These are phyloP conservation scores for Calonectria pseudoreteaudii DNA, from an alignment of 2,329 filamentous ascomycete genomes.

Conservation along the genomic window DNA sequence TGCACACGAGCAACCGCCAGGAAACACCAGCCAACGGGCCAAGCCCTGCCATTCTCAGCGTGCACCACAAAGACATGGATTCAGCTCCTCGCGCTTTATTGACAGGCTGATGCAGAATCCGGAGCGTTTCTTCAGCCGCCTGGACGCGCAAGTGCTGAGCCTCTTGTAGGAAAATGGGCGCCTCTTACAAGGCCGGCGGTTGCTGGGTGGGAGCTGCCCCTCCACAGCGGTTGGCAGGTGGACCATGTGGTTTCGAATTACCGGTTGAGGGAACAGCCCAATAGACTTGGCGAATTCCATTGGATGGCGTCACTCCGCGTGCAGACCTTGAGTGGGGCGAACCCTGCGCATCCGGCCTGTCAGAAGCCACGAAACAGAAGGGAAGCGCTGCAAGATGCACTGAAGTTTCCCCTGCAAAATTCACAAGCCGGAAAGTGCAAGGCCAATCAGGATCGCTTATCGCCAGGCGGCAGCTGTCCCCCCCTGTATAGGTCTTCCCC, in stretches of 20 bases:
- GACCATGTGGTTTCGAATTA: conserved; percentile 16
- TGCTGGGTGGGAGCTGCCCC: conserved; percentile 27
- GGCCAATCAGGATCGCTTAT: conserved; percentile 9
- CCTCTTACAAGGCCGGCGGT: conserved; percentile 2
- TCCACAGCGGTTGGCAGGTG: conserved; percentile 37
- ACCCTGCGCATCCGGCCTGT: not conserved
- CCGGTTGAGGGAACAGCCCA: conserved; percentile 12
- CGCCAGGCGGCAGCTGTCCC: not conserved
- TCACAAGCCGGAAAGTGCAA: not conserved
- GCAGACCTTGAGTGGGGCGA: conserved; percentile 1
- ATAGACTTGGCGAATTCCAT: conserved; percentile 17
- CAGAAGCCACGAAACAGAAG: not conserved
- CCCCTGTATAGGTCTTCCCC: not conserved
- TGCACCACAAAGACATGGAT: conserved; percentile 8
- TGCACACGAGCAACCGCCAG: conserved; percentile 7
- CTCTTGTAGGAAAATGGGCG: not conserved
- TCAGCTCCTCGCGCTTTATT: not conserved
- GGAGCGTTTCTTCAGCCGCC: conserved; percentile 24
- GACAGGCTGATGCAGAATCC: conserved; percentile 11
- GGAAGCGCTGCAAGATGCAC: conserved; percentile 20
- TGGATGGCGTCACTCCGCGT: conserved; percentile 19
- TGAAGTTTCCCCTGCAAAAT: not conserved
- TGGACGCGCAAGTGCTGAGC: conserved; percentile 23
- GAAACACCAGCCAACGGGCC: conserved; percentile 26
- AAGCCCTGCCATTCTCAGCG: not conserved